These are phyloP conservation scores for Trifolium repens DNA, from an alignment of 306 rosid genomes.

Conservation along the genomic window DNA sequence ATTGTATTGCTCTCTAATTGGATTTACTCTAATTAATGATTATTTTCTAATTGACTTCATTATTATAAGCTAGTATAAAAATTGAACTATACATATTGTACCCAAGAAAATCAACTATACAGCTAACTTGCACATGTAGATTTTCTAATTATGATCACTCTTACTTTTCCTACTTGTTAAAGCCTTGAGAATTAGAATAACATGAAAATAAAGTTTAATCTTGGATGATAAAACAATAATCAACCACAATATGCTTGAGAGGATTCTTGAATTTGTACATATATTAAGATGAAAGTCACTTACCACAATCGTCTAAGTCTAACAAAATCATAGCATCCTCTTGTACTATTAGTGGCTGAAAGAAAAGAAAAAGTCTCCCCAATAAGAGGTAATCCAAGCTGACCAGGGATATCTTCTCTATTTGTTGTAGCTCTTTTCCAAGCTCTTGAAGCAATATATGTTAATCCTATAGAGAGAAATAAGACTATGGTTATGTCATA, in stretches of 20 bases:
- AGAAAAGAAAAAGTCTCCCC: constrained; percentile 78
- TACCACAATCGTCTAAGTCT: constrained; percentile 70
- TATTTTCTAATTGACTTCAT: constrained; percentile 1
- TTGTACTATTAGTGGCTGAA: constrained; percentile 67
- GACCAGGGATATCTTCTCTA: constrained; percentile 58
- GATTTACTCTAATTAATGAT: no score
- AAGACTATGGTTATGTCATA: constrained; percentile 43
- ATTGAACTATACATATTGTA: not conserved
- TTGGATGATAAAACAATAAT: not conserved
- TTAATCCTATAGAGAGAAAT: constrained; percentile 46
- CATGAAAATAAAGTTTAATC: constrained; percentile 1
- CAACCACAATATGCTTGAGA: not conserved
- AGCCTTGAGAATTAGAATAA: constrained; percentile 1
- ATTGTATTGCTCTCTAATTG: no score
- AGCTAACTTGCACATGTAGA: not conserved
- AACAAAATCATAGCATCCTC: constrained; percentile 80
- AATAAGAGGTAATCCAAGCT: constrained; percentile 66
- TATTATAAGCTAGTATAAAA: not conserved
- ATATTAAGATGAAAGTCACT: constrained; percentile 42
- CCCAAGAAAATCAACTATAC: not conserved
- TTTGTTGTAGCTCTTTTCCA: constrained; percentile 43
- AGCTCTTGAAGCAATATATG: constrained; percentile 53
- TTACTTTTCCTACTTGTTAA: not conserved
- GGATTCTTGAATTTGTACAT: constrained; percentile 1
- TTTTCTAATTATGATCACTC: not conserved